A percentile compares a stretch with the other conserved stretches of the same genome.
These are phyloP conservation scores for Sphaerostilbella broomeana DNA, from an alignment of 2,329 filamentous ascomycete species.

Conservation along the genomic window DNA sequence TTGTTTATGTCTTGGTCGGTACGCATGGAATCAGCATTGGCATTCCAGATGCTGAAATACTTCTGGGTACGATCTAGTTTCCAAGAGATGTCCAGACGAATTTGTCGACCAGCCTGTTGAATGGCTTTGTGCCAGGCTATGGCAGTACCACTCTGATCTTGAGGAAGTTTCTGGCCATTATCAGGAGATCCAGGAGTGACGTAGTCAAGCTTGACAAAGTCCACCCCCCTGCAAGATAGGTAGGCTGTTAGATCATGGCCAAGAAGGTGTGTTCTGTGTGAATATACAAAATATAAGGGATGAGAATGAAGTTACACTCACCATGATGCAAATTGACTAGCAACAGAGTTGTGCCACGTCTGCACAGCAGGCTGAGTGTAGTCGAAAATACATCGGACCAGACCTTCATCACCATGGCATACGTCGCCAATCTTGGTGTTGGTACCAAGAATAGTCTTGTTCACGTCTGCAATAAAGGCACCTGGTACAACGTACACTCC, in stretches of 20 bases:
- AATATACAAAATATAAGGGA: neutral
- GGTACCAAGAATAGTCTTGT: conserved; percentile 17
- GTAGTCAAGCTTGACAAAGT: conserved; percentile 18
- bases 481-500: conserved; percentile 18
- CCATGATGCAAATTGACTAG: conserved; percentile 16
- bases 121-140: conserved; percentile 17
- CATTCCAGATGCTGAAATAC: conserved; percentile 17
- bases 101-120: conserved; percentile 13
- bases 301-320: conserved; percentile 4
- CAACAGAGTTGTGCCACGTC: conserved; percentile 16
- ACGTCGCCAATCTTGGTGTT: conserved; percentile 15
- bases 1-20: conserved; percentile 19
- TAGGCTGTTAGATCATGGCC: too few species aligned
- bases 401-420: conserved; percentile 16
- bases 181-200: conserved; percentile 18
- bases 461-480: conserved; percentile 14
- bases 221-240: conserved; percentile 12
- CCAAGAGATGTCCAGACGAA: conserved; percentile 18
- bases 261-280: too few species aligned
- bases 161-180: conserved; percentile 16
- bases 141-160: conserved; percentile 15
- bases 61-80: conserved; percentile 17
- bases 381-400: conserved; percentile 16
- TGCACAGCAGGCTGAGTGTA: conserved; percentile 15
- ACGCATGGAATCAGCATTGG: conserved; percentile 17